Evolutionary conservation across 139 green algal genomes (phyloP).

Genomic region (Tetraselmis striata): DNA sequence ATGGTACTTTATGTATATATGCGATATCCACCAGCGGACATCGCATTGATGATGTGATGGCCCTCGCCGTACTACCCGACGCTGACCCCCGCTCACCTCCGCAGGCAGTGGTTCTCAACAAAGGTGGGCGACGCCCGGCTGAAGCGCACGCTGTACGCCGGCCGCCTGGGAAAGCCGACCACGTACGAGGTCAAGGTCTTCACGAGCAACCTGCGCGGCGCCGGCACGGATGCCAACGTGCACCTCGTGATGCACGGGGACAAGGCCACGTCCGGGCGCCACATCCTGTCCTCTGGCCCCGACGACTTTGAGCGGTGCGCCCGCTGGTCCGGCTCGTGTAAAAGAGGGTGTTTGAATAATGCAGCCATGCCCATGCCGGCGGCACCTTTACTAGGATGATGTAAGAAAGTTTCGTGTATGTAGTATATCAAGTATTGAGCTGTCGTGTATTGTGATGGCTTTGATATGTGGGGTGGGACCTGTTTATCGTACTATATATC

Average conservation of each 20-base stretch:
- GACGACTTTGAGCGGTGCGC: constrained; percentile 43
- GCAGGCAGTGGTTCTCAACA: constrained; percentile 27
- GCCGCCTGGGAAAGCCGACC: constrained; percentile 24
- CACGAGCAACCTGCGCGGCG: constrained; percentile 27
- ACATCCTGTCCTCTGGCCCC: constrained; percentile 34
- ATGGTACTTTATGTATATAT: too few species aligned
- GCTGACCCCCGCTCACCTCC: constrained; percentile 26
- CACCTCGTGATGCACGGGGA: constrained; percentile 31
- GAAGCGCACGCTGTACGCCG: not conserved
- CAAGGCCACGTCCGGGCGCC: constrained; percentile 12
- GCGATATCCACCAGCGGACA: constrained; percentile 3
- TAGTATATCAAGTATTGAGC: too few species aligned
- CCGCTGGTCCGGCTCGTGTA: too few species aligned
- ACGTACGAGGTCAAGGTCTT: constrained; percentile 29
- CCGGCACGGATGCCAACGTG: constrained; percentile 53
- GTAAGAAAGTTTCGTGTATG: too few species aligned
- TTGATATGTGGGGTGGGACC: too few species aligned
- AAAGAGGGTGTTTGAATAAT: too few species aligned
- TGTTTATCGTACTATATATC: too few species aligned
- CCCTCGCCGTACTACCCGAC: too few species aligned
- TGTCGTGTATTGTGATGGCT: too few species aligned
- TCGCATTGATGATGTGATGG: constrained; percentile 21
- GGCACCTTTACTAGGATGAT: too few species aligned
- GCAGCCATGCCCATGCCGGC: too few species aligned
- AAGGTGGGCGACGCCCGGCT: constrained; percentile 15